A percentile compares a stretch with the other conserved stretches of the same genome.
phyloP scores from a whole-genome alignment of 73 alveolate genomes.

The Paramecium caudatum region DNA sequence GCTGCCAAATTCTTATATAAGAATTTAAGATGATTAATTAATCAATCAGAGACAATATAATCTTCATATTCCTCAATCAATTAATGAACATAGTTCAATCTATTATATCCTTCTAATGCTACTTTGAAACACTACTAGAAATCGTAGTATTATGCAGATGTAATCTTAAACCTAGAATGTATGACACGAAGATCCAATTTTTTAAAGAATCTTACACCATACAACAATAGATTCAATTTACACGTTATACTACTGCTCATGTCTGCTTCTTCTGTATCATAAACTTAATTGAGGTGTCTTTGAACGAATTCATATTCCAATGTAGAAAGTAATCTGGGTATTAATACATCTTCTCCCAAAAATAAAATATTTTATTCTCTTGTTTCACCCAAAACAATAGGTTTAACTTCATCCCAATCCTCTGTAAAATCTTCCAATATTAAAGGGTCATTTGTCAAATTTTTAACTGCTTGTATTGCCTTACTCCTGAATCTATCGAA shows the following conservation, averaged over 20 bases:
- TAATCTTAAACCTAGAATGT: conserved; percentile 29
- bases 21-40: not conserved
- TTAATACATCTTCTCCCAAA: not conserved
- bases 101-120: not conserved
- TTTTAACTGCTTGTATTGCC: not conserved
- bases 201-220: conserved; percentile 42
- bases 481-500: not conserved
- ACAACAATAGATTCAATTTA: conserved; percentile 21
- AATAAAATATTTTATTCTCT: not conserved
- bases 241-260: conserved; percentile 6
- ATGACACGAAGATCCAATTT: conserved; percentile 4
- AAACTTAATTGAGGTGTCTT: conserved; percentile 14
- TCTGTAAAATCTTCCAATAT: conserved; percentile 14
- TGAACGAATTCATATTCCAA: conserved; percentile 5
- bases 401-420: conserved; percentile 65
- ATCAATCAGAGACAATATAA: conserved; percentile 35
- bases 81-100: conserved; percentile 15
- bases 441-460: not conserved
- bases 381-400: conserved; percentile 18
- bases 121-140: conserved; percentile 10
- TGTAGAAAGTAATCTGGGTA: not conserved
- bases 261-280: conserved; percentile 40
- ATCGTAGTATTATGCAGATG: not conserved
- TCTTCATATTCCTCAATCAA: conserved; percentile 25
- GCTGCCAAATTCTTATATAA: not conserved